Conservation (phyloP, 257 asterid genomes). For the Nemophila menziesii region DNA sequence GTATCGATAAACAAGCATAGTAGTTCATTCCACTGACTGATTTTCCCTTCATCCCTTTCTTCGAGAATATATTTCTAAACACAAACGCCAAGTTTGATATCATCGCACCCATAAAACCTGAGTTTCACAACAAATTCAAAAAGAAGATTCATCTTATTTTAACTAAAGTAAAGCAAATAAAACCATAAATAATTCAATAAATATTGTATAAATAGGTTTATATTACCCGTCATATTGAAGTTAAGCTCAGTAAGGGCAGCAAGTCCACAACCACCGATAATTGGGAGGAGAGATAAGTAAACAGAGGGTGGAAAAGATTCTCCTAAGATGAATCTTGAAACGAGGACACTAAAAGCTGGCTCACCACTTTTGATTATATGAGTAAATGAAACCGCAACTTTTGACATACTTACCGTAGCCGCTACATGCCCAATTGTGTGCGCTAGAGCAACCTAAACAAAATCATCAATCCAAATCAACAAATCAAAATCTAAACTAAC, state of each 20-base stretch:
- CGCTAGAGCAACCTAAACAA: conserved; percentile 80
- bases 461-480: conserved; percentile 10
- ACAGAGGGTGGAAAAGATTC: conserved; percentile 68
- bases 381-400: conserved; percentile 95
- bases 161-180: not conserved
- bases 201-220: not conserved
- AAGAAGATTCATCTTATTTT: conserved; percentile 8
- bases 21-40: conserved; percentile 96
- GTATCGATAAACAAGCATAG: conserved; percentile 80
- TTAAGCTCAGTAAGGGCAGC: conserved; percentile 90
- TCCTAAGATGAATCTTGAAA: conserved; percentile 70
- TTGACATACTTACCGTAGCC: conserved; percentile 96
- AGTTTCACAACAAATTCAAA: conserved; percentile 39
- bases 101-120: conserved; percentile 99
- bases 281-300: conserved; percentile 75
- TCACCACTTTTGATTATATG: conserved; percentile 95
- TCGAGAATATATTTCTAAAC: conserved; percentile 88
- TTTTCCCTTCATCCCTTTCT: conserved; percentile 97
- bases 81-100: conserved; percentile 94
- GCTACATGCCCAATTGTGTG: conserved; percentile 99
- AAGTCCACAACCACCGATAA: conserved; percentile 83
- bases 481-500: conserved; percentile 1
- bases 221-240: conserved; percentile 86
- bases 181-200: not conserved
- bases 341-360: conserved; percentile 92